These are phyloP conservation scores for Limnanthes douglasii DNA, from an alignment of 345 rosid species.

Conservation along the genomic window DNA sequence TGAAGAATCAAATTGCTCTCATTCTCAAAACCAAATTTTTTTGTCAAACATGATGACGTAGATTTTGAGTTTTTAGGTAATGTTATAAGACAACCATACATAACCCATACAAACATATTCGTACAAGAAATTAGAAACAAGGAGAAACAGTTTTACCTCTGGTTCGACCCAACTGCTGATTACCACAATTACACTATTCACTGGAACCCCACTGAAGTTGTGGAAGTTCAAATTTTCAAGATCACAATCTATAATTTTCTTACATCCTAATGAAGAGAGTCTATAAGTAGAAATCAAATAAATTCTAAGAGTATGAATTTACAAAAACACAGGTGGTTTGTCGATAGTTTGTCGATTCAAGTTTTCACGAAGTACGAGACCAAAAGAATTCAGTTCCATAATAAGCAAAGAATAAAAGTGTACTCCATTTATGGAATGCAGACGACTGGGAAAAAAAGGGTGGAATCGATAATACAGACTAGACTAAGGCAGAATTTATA, in stretches of 20 bases:
- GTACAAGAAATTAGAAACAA: slow-evolving; percentile 46
- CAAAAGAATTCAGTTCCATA: slow-evolving; percentile 45
- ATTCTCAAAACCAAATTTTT: too few relatives aligned
- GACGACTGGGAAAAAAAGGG: slow-evolving; percentile 73
- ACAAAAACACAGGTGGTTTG: slow-evolving; percentile 70
- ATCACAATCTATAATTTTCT: too few relatives aligned
- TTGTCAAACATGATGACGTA: slow-evolving; percentile 68
- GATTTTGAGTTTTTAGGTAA: slow-evolving; percentile 71
- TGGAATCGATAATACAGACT: slow-evolving; percentile 46
- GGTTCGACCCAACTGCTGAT: slow-evolving; percentile 52
- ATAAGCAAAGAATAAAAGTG: slow-evolving; percentile 57
- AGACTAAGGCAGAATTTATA: slow-evolving; percentile 37
- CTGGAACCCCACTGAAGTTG: slow-evolving; percentile 48
- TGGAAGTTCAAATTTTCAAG: too few relatives aligned
- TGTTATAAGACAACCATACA: slow-evolving; percentile 51
- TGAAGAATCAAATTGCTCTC: too few relatives aligned
- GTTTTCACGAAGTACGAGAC: slow-evolving; percentile 41
- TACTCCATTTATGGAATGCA: slow-evolving; percentile 59
- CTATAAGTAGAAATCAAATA: too few relatives aligned
- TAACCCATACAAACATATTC: slow-evolving; percentile 51
- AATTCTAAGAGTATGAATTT: too few relatives aligned
- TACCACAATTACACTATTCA: slow-evolving; percentile 76
- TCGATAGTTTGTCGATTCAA: slow-evolving; percentile 41
- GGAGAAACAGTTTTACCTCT: slow-evolving; percentile 42
- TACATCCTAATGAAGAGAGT: too few relatives aligned